Conservation (phyloP, 2,329 filamentous ascomycete genomes). For the Epichloe brachyelytri region DNA sequence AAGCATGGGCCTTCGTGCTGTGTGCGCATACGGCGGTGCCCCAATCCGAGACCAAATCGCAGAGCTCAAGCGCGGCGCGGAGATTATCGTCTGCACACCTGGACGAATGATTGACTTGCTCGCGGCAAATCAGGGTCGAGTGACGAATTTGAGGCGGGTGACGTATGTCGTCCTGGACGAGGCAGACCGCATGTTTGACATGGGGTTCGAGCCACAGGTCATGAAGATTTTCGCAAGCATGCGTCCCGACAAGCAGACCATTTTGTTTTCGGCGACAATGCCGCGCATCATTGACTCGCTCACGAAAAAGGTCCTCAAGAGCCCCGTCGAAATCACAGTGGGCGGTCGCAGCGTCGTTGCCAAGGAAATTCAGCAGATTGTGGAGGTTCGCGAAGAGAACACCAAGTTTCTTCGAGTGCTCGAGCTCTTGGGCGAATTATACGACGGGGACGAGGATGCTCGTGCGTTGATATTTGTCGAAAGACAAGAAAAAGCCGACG, state of each 20-base stretch:
- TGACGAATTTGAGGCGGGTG: slow-evolving; percentile 79
- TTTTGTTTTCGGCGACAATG: slow-evolving; percentile 94
- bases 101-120: slow-evolving; percentile 93
- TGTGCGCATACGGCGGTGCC: slow-evolving; percentile 88
- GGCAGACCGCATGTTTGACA: slow-evolving; percentile 98
- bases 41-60: slow-evolving; percentile 97
- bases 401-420: slow-evolving; percentile 76
- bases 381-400: slow-evolving; percentile 73
- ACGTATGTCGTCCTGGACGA: slow-evolving; percentile 95
- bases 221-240: slow-evolving; percentile 92
- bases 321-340: slow-evolving; percentile 82
- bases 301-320: slow-evolving; percentile 75
- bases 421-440: slow-evolving; percentile 76
- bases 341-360: slow-evolving; percentile 79
- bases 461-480: slow-evolving; percentile 86
- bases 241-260: slow-evolving; percentile 82
- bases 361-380: slow-evolving; percentile 85
- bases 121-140: slow-evolving; percentile 83
- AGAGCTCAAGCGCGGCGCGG: slow-evolving; percentile 85
- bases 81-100: slow-evolving; percentile 90
- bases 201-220: slow-evolving; percentile 97
- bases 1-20: slow-evolving; percentile 68
- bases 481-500: slow-evolving; percentile 79
- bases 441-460: slow-evolving; percentile 77
- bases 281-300: slow-evolving; percentile 84